Percentiles rank a stretch among this genome's conserved stretches.
phyloP scores from a whole-genome alignment of 2,329 filamentous ascomycete genomes.

The Colletotrichum spinosum region DNA sequence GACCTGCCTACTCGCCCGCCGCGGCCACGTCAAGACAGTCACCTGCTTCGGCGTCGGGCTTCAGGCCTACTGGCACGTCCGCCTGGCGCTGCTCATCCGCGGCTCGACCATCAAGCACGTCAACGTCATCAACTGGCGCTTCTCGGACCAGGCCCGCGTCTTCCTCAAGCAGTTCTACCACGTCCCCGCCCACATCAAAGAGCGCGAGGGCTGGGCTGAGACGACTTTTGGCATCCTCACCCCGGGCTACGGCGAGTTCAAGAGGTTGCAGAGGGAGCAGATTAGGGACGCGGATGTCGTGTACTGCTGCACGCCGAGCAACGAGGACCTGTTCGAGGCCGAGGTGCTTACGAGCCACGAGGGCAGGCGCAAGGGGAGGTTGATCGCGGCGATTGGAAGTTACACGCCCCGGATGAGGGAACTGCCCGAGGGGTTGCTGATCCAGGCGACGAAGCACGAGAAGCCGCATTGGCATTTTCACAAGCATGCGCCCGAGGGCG shows the following conservation, averaged over 20 bases:
- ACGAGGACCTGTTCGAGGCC: conserved; percentile 79
- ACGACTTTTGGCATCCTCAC: conserved; percentile 78
- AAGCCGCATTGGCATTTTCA: conserved; percentile 70
- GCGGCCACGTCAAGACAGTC: conserved; percentile 78
- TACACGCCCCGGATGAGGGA: conserved; percentile 83
- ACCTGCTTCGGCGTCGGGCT: conserved; percentile 89
- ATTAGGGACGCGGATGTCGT: conserved; percentile 82
- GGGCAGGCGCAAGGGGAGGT: conserved; percentile 75
- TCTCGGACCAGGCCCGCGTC: conserved; percentile 66
- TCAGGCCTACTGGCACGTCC: conserved; percentile 95
- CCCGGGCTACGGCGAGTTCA: conserved; percentile 75
- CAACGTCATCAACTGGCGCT: conserved; percentile 84
- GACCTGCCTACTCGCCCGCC: conserved; percentile 72
- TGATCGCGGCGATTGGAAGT: conserved; percentile 79
- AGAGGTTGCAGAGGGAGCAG: conserved; percentile 75
- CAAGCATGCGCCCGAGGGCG: conserved; percentile 72
- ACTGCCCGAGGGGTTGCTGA: conserved; percentile 80
- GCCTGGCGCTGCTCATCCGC: conserved; percentile 81
- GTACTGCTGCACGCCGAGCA: conserved; percentile 88
- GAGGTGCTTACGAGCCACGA: conserved; percentile 78
- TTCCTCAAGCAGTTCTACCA: conserved; percentile 62
- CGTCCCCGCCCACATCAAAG: conserved; percentile 57
- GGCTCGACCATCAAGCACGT: conserved; percentile 79
- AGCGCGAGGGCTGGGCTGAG: conserved; percentile 70
- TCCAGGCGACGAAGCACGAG: conserved; percentile 66